Conservation (phyloP, 768 basidiomycete genomes). For the Amanita rimosa region DNA sequence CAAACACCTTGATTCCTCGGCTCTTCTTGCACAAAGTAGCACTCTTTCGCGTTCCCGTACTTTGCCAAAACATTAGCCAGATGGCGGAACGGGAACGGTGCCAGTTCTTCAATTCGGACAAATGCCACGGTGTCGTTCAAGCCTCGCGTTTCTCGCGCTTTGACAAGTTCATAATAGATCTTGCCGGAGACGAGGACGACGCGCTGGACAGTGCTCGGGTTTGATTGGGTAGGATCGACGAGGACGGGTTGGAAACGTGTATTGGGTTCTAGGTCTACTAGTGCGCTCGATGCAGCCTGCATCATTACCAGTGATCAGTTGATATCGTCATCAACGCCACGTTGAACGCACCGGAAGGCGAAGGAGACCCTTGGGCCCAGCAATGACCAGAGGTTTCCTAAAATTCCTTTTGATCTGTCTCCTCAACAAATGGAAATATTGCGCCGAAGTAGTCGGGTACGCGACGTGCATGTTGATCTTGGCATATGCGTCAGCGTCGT, state of each 20-base stretch:
- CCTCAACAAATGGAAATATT: slow-evolving; percentile 89
- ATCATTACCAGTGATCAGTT: not conserved
- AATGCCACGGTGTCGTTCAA: slow-evolving; percentile 48
- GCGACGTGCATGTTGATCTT: slow-evolving; percentile 80
- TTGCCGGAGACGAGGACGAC: slow-evolving; percentile 77
- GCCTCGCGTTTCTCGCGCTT: slow-evolving; percentile 44
- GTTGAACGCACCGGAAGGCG: slow-evolving; percentile 50
- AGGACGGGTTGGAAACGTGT: slow-evolving; percentile 63
- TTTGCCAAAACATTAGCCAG: slow-evolving; percentile 32
- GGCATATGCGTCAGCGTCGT: slow-evolving; percentile 16
- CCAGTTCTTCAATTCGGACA: slow-evolving; percentile 75
- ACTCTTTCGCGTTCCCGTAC: slow-evolving; percentile 32
- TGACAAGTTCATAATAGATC: slow-evolving; percentile 78
- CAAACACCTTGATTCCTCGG: slow-evolving; percentile 82
- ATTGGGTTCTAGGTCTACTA: slow-evolving; percentile 49
- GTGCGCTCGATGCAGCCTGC: slow-evolving; percentile 63
- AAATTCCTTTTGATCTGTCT: slow-evolving; percentile 79
- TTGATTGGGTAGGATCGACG: slow-evolving; percentile 28
- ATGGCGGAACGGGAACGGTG: slow-evolving; percentile 72
- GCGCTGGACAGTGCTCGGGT: slow-evolving; percentile 34
- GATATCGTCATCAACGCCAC: not conserved
- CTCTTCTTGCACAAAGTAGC: slow-evolving; percentile 79
- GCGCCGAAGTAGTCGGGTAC: slow-evolving; percentile 82
- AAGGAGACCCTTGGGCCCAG: slow-evolving; percentile 75
- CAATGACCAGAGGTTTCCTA: slow-evolving; percentile 78